phyloP scores from a whole-genome alignment of 2,329 filamentous ascomycete genomes.

The Ascochyta clinopodiicola region DNA sequence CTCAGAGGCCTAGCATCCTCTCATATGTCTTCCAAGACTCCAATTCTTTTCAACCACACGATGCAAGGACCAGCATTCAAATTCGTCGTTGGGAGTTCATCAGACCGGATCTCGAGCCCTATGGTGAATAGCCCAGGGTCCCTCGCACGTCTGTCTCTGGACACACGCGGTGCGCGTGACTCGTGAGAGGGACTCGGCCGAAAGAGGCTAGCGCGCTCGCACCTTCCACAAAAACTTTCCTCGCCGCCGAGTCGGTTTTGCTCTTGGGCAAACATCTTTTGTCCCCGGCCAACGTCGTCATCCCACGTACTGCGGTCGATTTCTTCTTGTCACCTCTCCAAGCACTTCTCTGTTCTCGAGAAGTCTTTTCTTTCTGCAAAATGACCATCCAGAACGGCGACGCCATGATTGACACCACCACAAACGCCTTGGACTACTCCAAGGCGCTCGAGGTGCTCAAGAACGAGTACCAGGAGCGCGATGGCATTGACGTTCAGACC shows the following conservation, averaged over 20 bases:
- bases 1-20: too few species aligned
- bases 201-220: slow-evolving; percentile 11
- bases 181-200: slow-evolving; percentile 1
- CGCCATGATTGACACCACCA: slow-evolving; percentile 57
- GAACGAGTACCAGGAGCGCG: slow-evolving; percentile 74
- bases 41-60: too few species aligned
- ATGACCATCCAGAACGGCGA: slow-evolving; percentile 79
- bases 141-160: too few species aligned
- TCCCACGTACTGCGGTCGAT: slow-evolving; percentile 43
- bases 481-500: slow-evolving; percentile 86
- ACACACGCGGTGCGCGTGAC: too few species aligned
- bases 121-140: too few species aligned
- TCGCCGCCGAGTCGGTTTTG: slow-evolving; percentile 37
- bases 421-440: slow-evolving; percentile 72
- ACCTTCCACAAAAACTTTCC: slow-evolving; percentile 34
- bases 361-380: slow-evolving; percentile 41
- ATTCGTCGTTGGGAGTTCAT: too few species aligned
- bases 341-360: slow-evolving; percentile 38
- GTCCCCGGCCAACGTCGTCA: slow-evolving; percentile 61
- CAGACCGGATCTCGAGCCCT: too few species aligned
- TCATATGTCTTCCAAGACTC: too few species aligned
- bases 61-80: too few species aligned
- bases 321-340: slow-evolving; percentile 31
- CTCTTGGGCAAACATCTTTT: slow-evolving; percentile 59
- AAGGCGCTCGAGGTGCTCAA: slow-evolving; percentile 81